Percentiles rank a stretch among this genome's conserved stretches.
Evolutionary conservation across 768 basidiomycete species (phyloP).

Genomic region (Mycena epipterygia): DNA sequence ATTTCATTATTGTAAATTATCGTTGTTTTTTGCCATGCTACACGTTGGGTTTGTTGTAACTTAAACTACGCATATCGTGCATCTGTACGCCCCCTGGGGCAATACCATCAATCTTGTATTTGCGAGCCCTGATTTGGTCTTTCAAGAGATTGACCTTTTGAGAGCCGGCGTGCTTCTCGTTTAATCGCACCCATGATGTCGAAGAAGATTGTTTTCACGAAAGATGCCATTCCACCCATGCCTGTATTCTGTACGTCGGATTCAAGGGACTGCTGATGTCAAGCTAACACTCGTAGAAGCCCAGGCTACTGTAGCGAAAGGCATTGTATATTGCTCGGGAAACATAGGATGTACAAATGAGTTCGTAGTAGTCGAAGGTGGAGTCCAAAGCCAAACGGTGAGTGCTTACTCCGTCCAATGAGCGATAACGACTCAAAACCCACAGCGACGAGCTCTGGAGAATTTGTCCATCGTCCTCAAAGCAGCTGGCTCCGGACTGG

Average conservation of each 20-base stretch:
- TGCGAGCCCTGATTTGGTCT: too few relatives aligned
- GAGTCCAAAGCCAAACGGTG: conserved; percentile 53
- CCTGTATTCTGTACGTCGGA: conserved; percentile 25
- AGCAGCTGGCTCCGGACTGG: conserved; percentile 56
- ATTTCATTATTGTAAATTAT: too few relatives aligned
- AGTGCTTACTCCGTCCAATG: conserved; percentile 12
- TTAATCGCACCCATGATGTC: conserved; percentile 9
- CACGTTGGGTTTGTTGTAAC: too few relatives aligned
- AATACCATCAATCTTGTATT: not conserved
- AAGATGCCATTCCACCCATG: conserved; percentile 35
- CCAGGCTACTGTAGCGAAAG: conserved; percentile 55
- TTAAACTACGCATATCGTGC: too few relatives aligned
- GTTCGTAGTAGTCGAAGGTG: conserved; percentile 51
- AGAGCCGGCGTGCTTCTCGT: too few relatives aligned
- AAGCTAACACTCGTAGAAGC: conserved; percentile 38
- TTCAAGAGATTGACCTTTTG: too few relatives aligned
- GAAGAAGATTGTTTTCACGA: conserved; percentile 35
- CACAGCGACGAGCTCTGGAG: conserved; percentile 52
- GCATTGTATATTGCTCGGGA: conserved; percentile 53
- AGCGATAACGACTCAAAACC: not conserved
- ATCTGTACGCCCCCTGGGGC: too few relatives aligned
- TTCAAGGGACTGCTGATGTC: not conserved
- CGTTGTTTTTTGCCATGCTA: too few relatives aligned
- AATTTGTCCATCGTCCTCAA: conserved; percentile 57
- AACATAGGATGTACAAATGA: conserved; percentile 53